Percentiles rank a stretch among this genome's conserved stretches.
These are phyloP conservation scores for Psophocarpus tetragonolobus DNA, from an alignment of 306 rosid species.

Conservation along the genomic window DNA sequence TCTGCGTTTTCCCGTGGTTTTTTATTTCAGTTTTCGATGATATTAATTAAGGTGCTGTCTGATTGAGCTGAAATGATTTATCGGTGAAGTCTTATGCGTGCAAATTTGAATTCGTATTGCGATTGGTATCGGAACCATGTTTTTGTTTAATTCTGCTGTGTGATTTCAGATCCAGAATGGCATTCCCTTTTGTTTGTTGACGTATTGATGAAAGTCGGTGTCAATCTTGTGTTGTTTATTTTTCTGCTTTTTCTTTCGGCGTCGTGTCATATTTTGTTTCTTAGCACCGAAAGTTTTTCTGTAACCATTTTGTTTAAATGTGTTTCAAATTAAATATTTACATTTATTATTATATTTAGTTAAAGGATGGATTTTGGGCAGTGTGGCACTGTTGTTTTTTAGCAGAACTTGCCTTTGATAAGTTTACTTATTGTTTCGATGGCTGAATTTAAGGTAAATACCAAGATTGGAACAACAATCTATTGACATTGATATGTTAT, in stretches of 20 bases:
- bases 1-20: not conserved
- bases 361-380: not conserved
- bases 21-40: not conserved
- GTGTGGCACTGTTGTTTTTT: not conserved
- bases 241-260: not conserved
- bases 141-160: constrained; percentile 28
- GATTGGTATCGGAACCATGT: constrained; percentile 24
- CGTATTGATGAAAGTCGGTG: not conserved
- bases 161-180: constrained; percentile 28
- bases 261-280: not conserved
- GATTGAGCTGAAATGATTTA: constrained; percentile 17
- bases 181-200: not conserved
- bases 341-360: not conserved
- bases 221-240: not conserved
- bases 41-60: not conserved
- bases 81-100: not conserved
- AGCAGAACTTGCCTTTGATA: constrained; percentile 1
- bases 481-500: constrained; percentile 30
- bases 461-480: constrained; percentile 6
- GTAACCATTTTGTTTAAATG: constrained; percentile 20
- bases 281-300: not conserved
- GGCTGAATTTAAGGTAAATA: constrained; percentile 31
- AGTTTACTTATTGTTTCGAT: constrained; percentile 18
- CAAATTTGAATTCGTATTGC: constrained; percentile 28
- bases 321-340: not conserved